These are phyloP conservation scores for Ganoderma leucocontextum DNA, from an alignment of 1,284 basidiomycete genomes.

Conservation along the genomic window DNA sequence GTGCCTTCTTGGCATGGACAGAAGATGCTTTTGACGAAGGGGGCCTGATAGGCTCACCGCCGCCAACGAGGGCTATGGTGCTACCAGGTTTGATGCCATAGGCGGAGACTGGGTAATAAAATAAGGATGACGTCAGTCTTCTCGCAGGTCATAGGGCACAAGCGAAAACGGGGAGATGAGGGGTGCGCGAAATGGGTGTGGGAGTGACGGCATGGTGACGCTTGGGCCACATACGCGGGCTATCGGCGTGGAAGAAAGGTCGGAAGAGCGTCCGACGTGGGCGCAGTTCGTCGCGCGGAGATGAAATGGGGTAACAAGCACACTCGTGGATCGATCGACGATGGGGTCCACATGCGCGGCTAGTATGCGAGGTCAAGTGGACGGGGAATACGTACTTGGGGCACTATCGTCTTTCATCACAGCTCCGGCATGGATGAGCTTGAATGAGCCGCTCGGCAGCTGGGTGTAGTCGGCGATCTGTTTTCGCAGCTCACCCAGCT, in stretches of 20 bases:
- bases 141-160: conserved; percentile 19
- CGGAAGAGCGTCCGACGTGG: conserved; percentile 25
- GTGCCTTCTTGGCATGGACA: conserved; percentile 34
- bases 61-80: conserved; percentile 70
- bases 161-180: background rate
- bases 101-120: conserved; percentile 58
- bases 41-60: conserved; percentile 40
- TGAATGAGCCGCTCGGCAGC: conserved; percentile 69
- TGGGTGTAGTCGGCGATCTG: conserved; percentile 72
- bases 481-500: conserved; percentile 60
- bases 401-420: conserved; percentile 81
- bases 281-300: conserved; percentile 21
- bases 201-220: conserved; percentile 28
- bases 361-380: conserved; percentile 9
- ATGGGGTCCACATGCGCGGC: conserved; percentile 12
- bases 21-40: conserved; percentile 37
- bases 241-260: conserved; percentile 20
- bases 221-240: conserved; percentile 18
- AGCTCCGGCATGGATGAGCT: conserved; percentile 81
- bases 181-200: conserved; percentile 8
- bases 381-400: conserved; percentile 55
- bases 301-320: conserved; percentile 20
- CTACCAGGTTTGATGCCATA: conserved; percentile 69
- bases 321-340: conserved; percentile 28
- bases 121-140: conserved; percentile 27